Percentiles rank a stretch among this genome's conserved stretches.
phyloP scores from a whole-genome alignment of 2,329 filamentous ascomycete genomes.

The Arthrinium puccinioides region DNA sequence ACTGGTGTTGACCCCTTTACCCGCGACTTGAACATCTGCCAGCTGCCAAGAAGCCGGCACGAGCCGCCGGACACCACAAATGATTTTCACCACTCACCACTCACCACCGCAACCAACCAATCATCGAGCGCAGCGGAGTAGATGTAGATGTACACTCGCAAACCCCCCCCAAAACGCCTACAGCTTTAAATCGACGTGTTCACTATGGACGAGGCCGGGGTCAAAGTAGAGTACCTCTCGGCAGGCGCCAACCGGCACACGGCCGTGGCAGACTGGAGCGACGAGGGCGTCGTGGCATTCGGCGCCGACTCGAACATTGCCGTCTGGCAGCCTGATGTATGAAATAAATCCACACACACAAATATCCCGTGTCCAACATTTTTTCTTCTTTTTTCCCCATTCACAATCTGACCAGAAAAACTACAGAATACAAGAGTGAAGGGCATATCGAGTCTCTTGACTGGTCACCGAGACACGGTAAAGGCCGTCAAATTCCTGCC shows the following conservation, averaged over 20 bases:
- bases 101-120: too few relatives aligned
- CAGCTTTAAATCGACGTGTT: background rate
- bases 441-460: constrained; percentile 62
- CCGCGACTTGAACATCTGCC: too few relatives aligned
- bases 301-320: constrained; percentile 86
- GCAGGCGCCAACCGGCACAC: constrained; percentile 88
- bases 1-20: too few relatives aligned
- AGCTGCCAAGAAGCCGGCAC: too few relatives aligned
- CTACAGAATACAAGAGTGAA: constrained; percentile 27
- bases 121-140: too few relatives aligned
- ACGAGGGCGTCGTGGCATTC: constrained; percentile 69
- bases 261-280: constrained; percentile 82
- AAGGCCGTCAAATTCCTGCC: constrained; percentile 78
- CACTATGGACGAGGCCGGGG: constrained; percentile 13
- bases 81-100: too few relatives aligned
- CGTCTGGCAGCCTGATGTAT: constrained; percentile 74
- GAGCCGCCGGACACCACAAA: too few relatives aligned
- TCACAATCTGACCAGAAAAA: too few relatives aligned
- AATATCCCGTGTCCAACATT: too few relatives aligned
- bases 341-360: constrained; percentile 22
- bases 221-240: constrained; percentile 51
- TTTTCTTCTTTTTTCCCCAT: too few relatives aligned
- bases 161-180: too few relatives aligned
- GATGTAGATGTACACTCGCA: too few relatives aligned
- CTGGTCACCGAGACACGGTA: constrained; percentile 71